Conservation (phyloP, 495 filamentous ascomycete genomes). For the Articulospora tetracladia region DNA sequence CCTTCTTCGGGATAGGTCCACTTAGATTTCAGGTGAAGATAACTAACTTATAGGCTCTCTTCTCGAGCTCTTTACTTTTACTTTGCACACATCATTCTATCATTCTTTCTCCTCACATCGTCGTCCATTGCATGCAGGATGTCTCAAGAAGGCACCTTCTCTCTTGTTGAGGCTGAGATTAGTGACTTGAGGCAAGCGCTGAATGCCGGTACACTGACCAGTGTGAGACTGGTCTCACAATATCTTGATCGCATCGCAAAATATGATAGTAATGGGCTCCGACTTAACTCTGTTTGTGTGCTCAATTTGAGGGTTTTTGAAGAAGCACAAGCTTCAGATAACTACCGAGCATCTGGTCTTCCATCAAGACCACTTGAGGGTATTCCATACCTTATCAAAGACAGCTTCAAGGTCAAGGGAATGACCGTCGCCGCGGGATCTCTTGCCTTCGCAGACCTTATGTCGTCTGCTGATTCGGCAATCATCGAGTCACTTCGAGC, state of each 20-base stretch:
- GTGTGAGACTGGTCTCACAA: slow-evolving; percentile 51
- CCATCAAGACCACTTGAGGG: slow-evolving; percentile 12
- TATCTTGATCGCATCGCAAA: slow-evolving; percentile 46
- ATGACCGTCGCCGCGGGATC: slow-evolving; percentile 33
- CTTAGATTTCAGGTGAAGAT: too few species aligned
- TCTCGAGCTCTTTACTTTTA: too few species aligned
- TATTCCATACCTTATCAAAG: slow-evolving; percentile 34
- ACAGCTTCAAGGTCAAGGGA: slow-evolving; percentile 30
- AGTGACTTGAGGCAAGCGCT: slow-evolving; percentile 44
- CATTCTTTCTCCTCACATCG: too few species aligned
- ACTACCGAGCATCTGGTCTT: slow-evolving; percentile 18
- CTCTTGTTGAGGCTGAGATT: slow-evolving; percentile 37
- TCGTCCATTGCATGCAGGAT: too few species aligned
- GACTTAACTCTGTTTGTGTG: slow-evolving; percentile 30
- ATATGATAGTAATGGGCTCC: slow-evolving; percentile 18
- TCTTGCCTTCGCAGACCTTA: slow-evolving; percentile 27
- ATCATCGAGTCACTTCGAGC: slow-evolving; percentile 25
- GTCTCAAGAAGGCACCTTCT: too few species aligned
- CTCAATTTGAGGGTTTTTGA: slow-evolving; percentile 31
- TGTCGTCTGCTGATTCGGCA: slow-evolving; percentile 26
- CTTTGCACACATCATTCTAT: too few species aligned
- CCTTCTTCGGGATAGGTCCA: too few species aligned
- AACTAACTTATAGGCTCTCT: too few species aligned
- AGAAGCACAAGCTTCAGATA: slow-evolving; percentile 31
- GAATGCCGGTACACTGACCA: slow-evolving; percentile 36